Evolutionary conservation across 2,329 filamentous ascomycete species (phyloP), one percentile per base, ranked within the genome.

Genomic region (Metarhizium humberi): DNA sequence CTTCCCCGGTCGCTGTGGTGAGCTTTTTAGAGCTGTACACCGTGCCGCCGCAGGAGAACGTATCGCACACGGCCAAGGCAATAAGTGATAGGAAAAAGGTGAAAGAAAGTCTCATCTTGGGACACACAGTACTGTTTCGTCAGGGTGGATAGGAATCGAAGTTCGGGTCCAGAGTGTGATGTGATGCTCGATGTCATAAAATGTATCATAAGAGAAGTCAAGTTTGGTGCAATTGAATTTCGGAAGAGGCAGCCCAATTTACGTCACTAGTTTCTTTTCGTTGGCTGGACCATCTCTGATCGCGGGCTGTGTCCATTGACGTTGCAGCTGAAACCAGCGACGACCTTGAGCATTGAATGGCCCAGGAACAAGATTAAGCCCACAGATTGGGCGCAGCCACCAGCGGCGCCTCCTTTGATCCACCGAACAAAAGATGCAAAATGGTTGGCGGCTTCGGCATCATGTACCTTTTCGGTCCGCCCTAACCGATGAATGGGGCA

Each of bases 21-120:
- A 84, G 75, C 49, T 73, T 69, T 51, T 71, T 74, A 71, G 43
- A 40, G 25, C 20, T 50, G 52, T 85, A 85, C 67, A 70, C 75
- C 49, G 66, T 73, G 53, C 67, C 73, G 55, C 81, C 81, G 66
- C 83, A 85, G 51, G 74, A 75, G 30, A 56, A 58, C 45, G 77
- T 72, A 34, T 56, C 45, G 25, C 56, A 38, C 6, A 52, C 50
- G 46, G 52, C 59, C 29, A 59, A 16, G 36, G 54, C 52, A 46
- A 58, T 30, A 43, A 61, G 59, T 25, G 54, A 55, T 30, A 59
- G 50, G 45, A 57, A 51, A 49, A 58, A 51, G 45, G 59, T 47
- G 55, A 55, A 34, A 11, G 43, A 49, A 1, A 54, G 43, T 46
- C 40, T 55, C 56, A 57, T 57, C 7, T 18, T 55, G 46, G 7